Conservation (phyloP, 1,139 yeast genomes). For the Pichia sp. region DNA sequence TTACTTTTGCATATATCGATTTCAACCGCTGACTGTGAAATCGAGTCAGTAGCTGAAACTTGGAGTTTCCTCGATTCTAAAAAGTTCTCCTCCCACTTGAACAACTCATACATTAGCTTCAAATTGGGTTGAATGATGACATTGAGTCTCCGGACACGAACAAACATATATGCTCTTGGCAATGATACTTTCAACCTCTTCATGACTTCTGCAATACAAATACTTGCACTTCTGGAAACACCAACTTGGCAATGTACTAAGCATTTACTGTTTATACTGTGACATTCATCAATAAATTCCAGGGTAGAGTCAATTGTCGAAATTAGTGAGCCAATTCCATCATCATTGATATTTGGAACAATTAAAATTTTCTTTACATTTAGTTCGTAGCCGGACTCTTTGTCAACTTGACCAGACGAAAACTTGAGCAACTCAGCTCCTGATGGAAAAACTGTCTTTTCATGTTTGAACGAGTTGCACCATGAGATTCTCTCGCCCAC, state of each 20-base stretch:
- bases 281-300: slow-evolving; percentile 34
- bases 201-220: slow-evolving; percentile 89
- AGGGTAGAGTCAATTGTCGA: slow-evolving; percentile 32
- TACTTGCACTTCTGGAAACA: slow-evolving; percentile 84
- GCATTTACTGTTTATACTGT: slow-evolving; percentile 36
- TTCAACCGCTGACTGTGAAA: neutral
- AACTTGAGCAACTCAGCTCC: slow-evolving; percentile 21
- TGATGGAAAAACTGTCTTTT: slow-evolving; percentile 16
- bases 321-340: slow-evolving; percentile 40
- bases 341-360: slow-evolving; percentile 38
- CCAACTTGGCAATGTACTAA: slow-evolving; percentile 89
- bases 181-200: slow-evolving; percentile 55
- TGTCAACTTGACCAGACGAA: slow-evolving; percentile 15
- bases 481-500: slow-evolving; percentile 84
- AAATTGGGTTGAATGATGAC: slow-evolving; percentile 89
- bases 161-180: slow-evolving; percentile 69
- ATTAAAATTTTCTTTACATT: slow-evolving; percentile 33
- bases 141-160: slow-evolving; percentile 76
- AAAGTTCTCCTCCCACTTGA: slow-evolving; percentile 60
- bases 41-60: neutral
- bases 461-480: slow-evolving; percentile 29
- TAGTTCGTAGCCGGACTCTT: slow-evolving; percentile 23
- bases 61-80: slow-evolving; percentile 3
- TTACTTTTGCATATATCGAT: neutral
- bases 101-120: slow-evolving; percentile 75